Base-by-base conservation (phyloP, 1,139 yeast species). In the Protomyces pachydermus region DNA sequence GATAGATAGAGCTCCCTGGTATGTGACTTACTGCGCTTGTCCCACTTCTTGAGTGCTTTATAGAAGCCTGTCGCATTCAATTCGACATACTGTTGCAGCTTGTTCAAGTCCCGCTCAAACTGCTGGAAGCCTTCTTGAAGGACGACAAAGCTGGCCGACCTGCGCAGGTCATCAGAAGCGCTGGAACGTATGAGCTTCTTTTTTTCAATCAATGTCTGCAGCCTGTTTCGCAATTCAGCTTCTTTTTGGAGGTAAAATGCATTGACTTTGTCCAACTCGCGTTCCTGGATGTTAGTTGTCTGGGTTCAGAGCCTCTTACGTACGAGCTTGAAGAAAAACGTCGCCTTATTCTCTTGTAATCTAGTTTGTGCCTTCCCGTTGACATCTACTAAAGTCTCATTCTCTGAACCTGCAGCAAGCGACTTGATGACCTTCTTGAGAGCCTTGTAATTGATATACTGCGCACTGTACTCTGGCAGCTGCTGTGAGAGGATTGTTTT, bases 31-130 rank as follows among this genome's bases (percentile, higher is more conserved):
- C 97, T 90, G 67, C 98, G 80, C 75, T 93, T 93, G 75, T 93
- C 98, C 98, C 98, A 93, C 77, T 93, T 93, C 74, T 93, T 93
- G 70, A 93, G 82, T 39, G 90, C 98, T 75, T 93, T 93, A 37
- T 95, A 86, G 75, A 93, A 93, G 18, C 98, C 98, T 0, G 96
- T 90, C 72, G 93, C 97, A 73, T 93, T 93, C 67, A 93, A 79
- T 74, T 91, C 97, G 53, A 93, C 91, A 75, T 89, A 93, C 74
- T 91, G 97, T 73, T 53, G 60, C 39, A 53, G 28, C 65, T 96
- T 81, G 68, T 88, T 86, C 68, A 93, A 79, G 74, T 93, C 98
- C 69, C 91, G 88, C 63, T 95, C 87, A 70, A 89, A 89, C 71
- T 95, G 86, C 73, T 87, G 89, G 74, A 91, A 88, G 37, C 93